A percentile compares a stretch with the other conserved stretches of the same genome.
phyloP scores from a whole-genome alignment of 805 yeast genomes.

The Wickerhamiella sorbophila region DNA sequence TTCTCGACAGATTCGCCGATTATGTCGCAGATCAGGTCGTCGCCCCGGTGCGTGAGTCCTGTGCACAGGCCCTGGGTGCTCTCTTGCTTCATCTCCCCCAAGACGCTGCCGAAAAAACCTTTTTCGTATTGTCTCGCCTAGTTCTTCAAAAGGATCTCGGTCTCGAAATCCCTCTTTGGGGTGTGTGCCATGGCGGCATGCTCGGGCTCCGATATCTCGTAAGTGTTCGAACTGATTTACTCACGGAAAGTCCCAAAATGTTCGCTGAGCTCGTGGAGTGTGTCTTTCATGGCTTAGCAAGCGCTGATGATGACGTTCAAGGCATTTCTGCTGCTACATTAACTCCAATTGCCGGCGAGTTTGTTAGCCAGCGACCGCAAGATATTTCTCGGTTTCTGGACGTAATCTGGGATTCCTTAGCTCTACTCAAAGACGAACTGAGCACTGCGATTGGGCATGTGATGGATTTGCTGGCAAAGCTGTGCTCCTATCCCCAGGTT shows the following conservation, averaged over 20 bases:
- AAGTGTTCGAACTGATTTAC: conserved; percentile 70
- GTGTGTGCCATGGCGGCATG: conserved; percentile 97
- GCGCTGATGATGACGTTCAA: conserved; percentile 87
- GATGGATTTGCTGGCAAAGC: conserved; percentile 80
- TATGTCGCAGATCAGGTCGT: conserved; percentile 95
- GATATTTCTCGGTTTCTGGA: conserved; percentile 34
- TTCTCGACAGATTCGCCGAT: conserved; percentile 92
- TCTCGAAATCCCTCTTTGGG: conserved; percentile 60
- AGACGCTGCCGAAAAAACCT: conserved; percentile 44
- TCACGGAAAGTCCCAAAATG: conserved; percentile 40
- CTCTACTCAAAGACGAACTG: conserved; percentile 76
- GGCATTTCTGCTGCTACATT: conserved; percentile 91
- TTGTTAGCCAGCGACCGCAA: conserved; percentile 46
- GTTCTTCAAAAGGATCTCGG: conserved; percentile 46
- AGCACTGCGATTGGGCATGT: conserved; percentile 92
- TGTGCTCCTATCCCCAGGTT: conserved; percentile 72
- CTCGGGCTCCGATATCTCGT: conserved; percentile 85
- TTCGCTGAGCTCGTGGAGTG: conserved; percentile 63
- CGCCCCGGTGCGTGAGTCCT: conserved; percentile 95
- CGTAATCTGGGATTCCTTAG: conserved; percentile 83
- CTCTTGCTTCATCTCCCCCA: conserved; percentile 59
- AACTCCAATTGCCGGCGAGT: conserved; percentile 77
- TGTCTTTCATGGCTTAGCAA: conserved; percentile 70
- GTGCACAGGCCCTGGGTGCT: conserved; percentile 90
- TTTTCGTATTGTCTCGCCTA: conserved; percentile 48